Evolutionary conservation across 179 eudicot genomes (phyloP).

Genomic region (Corrigiola litoralis): DNA sequence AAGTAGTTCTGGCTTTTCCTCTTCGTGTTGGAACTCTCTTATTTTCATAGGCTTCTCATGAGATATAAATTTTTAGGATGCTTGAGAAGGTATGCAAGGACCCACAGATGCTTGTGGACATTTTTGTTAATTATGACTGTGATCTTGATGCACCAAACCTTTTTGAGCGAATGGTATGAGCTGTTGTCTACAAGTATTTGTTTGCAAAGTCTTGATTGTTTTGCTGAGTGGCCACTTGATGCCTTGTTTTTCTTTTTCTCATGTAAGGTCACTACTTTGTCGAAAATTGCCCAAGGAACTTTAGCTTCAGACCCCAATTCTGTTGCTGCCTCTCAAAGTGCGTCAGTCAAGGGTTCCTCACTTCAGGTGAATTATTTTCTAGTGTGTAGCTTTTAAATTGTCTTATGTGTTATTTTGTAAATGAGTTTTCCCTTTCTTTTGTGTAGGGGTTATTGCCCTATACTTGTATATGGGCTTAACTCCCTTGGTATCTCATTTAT

Average conservation of each 20-base stretch:
- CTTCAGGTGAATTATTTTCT: constrained; percentile 60
- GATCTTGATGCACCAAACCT: constrained; percentile 91
- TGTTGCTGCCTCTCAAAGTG: constrained; percentile 65
- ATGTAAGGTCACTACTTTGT: constrained; percentile 62
- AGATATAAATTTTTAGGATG: constrained; percentile 56
- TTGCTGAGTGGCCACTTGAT: neutral
- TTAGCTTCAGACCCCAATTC: constrained; percentile 81
- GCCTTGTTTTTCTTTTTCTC: neutral
- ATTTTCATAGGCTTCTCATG: constrained; percentile 16
- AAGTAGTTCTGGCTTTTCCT: constrained; percentile 1
- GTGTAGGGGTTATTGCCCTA: too few relatives aligned
- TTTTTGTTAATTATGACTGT: constrained; percentile 92
- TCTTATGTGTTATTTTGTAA: too few relatives aligned
- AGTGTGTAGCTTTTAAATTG: neutral
- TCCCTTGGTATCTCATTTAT: too few relatives aligned
- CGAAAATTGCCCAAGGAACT: constrained; percentile 90
- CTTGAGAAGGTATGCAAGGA: constrained; percentile 95
- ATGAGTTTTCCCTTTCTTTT: too few relatives aligned
- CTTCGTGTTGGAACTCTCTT: neutral
- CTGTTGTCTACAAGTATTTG: neutral
- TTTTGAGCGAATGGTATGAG: constrained; percentile 83
- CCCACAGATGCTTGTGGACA: constrained; percentile 94
- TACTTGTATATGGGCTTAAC: too few relatives aligned
- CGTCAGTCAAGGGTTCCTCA: constrained; percentile 77
- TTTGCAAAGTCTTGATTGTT: neutral